Conservation (phyloP, 768 basidiomycete genomes). For the Auricularia auricula-judae region DNA sequence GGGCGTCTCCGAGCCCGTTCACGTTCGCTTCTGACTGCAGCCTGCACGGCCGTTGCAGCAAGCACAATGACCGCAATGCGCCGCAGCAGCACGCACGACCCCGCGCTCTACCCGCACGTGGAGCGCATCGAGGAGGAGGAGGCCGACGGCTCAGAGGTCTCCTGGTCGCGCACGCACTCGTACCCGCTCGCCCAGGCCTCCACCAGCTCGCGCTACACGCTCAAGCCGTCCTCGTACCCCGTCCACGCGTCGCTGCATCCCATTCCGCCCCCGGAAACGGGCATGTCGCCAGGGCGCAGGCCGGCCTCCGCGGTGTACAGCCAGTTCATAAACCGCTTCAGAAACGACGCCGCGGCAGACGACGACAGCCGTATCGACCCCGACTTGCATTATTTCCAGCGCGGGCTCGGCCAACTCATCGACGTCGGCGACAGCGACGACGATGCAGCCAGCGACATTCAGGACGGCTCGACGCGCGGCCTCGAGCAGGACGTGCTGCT, state of each 20-base stretch:
- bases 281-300: conserved; percentile 9
- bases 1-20: neutral
- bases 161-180: conserved; percentile 2
- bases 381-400: conserved; percentile 73
- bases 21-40: too few relatives aligned
- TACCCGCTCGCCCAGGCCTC: neutral
- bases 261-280: conserved; percentile 13
- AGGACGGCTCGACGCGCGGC: conserved; percentile 9
- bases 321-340: conserved; percentile 68
- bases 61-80: conserved; percentile 23
- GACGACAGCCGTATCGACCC: conserved; percentile 70
- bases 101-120: conserved; percentile 56
- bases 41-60: neutral
- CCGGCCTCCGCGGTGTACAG: conserved; percentile 43
- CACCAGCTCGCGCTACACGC: conserved; percentile 13
- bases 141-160: conserved; percentile 31
- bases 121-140: conserved; percentile 36
- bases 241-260: conserved; percentile 9
- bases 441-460: conserved; percentile 31
- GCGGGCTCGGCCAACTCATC: conserved; percentile 54
- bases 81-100: conserved; percentile 36
- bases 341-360: conserved; percentile 45
- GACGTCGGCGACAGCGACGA: conserved; percentile 68
- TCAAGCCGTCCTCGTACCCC: conserved; percentile 20
- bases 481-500: conserved; percentile 38